These are phyloP conservation scores for Dictyostelium firmibasis DNA, from an alignment of 78 protist species.

Conservation along the genomic window DNA sequence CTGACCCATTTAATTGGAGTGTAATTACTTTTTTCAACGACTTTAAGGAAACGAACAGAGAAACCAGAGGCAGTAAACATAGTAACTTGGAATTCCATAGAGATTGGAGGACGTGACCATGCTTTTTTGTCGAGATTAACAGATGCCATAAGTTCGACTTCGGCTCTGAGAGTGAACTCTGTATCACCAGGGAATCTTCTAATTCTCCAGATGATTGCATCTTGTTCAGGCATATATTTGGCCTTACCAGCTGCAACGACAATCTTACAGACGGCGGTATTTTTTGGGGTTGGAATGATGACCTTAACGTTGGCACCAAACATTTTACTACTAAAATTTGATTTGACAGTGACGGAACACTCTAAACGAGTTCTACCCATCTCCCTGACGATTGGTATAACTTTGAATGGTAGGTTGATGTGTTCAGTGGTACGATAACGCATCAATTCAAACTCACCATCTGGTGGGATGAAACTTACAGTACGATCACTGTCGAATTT, in stretches of 20 bases:
- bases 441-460: constrained; percentile 99
- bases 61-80: constrained; percentile 98
- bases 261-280: constrained; percentile 92
- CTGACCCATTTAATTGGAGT: constrained; percentile 98
- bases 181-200: constrained; percentile 86
- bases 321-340: constrained; percentile 78
- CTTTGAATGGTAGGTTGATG: constrained; percentile 94
- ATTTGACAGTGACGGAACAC: constrained; percentile 87
- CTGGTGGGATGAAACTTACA: constrained; percentile 98
- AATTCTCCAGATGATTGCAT: constrained; percentile 93
- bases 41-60: constrained; percentile 96
- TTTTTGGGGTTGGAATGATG: constrained; percentile 94
- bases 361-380: constrained; percentile 94
- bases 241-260: constrained; percentile 92
- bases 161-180: constrained; percentile 86
- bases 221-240: constrained; percentile 92
- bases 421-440: constrained; percentile 96
- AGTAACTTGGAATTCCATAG: constrained; percentile 97
- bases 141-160: constrained; percentile 89
- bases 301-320: constrained; percentile 79
- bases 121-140: constrained; percentile 81
- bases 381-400: constrained; percentile 93
- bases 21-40: constrained; percentile 85
- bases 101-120: constrained; percentile 97
- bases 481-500: constrained; percentile 94